These are phyloP conservation scores for Hypoxylon fragiforme DNA, from an alignment of 495 filamentous ascomycete species.

Conservation along the genomic window DNA sequence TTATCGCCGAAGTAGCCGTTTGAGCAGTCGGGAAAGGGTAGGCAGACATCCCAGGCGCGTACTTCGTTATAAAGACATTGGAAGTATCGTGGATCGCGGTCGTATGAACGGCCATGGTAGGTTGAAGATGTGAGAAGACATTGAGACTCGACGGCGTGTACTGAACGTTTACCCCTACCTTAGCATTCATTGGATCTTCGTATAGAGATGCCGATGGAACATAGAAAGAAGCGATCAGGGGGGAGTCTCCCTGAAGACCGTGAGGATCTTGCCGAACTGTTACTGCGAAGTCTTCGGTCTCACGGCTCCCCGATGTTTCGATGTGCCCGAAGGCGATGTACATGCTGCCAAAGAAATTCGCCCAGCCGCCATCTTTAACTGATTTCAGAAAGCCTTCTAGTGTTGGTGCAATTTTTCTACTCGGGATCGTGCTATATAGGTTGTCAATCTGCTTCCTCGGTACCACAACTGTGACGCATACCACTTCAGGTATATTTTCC, in stretches of 20 bases:
- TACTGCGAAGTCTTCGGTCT: conserved; percentile 34
- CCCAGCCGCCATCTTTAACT: conserved; percentile 14
- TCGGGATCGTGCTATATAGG: conserved; percentile 19
- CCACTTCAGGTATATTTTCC: conserved; percentile 40
- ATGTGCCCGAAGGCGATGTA: conserved; percentile 43
- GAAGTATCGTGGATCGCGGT: conserved; percentile 30
- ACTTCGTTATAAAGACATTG: conserved; percentile 42
- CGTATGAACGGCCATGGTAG: conserved; percentile 28
- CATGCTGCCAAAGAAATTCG: conserved; percentile 33
- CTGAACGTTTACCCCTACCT: conserved; percentile 32
- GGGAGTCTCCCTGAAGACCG: conserved; percentile 41
- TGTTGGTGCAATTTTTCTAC: conserved; percentile 21
- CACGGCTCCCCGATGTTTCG: conserved; percentile 25
- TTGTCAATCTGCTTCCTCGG: conserved; percentile 29
- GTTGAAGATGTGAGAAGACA: conserved; percentile 20
- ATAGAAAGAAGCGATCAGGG: conserved; percentile 47
- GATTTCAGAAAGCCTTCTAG: conserved; percentile 35
- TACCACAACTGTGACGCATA: conserved; percentile 44
- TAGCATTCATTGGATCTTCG: conserved; percentile 20
- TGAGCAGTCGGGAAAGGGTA: conserved; percentile 10
- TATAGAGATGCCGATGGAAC: conserved; percentile 39
- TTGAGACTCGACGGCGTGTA: conserved; percentile 2
- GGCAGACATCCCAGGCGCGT: conserved; percentile 18
- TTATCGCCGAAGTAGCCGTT: neutral
- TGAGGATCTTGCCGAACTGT: conserved; percentile 31